These are phyloP conservation scores for Pezicula carpinea DNA, from an alignment of 2,329 filamentous ascomycete species.

Conservation along the genomic window DNA sequence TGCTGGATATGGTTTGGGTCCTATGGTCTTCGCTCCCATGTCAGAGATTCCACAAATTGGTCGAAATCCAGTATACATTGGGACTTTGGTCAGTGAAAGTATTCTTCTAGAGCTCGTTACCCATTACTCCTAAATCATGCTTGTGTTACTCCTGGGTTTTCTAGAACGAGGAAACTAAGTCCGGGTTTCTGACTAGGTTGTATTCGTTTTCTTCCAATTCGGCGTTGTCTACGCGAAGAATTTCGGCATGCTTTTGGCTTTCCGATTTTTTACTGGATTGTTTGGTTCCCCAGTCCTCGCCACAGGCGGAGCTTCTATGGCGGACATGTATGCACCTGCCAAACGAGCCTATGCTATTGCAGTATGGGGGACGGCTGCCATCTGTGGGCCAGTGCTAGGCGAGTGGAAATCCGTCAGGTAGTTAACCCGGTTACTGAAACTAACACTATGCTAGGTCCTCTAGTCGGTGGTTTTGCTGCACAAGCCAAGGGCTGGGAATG, in stretches of 20 bases:
- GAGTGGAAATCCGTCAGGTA: too few species aligned
- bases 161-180: too few species aligned
- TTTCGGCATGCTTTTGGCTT: slow-evolving; percentile 45
- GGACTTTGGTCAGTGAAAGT: too few species aligned
- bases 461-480: slow-evolving; percentile 56
- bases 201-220: slow-evolving; percentile 46
- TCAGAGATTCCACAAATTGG: slow-evolving; percentile 55
- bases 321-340: slow-evolving; percentile 48
- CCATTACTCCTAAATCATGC: too few species aligned
- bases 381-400: slow-evolving; percentile 32
- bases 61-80: slow-evolving; percentile 50
- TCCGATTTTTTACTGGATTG: slow-evolving; percentile 53
- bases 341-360: slow-evolving; percentile 54
- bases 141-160: too few species aligned
- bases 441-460: slow-evolving; percentile 55
- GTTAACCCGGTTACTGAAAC: too few species aligned
- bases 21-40: slow-evolving; percentile 36
- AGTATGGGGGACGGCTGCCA: slow-evolving; percentile 48
- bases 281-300: slow-evolving; percentile 59
- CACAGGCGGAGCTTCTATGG: slow-evolving; percentile 45
- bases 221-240: slow-evolving; percentile 43
- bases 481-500: slow-evolving; percentile 55
- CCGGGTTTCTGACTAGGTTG: too few species aligned
- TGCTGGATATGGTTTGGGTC: slow-evolving; percentile 40
- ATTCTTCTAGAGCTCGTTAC: too few species aligned